Evolutionary conservation across 257 asterid species (phyloP).

Genomic region (Parsonsia alboflavescens): DNA sequence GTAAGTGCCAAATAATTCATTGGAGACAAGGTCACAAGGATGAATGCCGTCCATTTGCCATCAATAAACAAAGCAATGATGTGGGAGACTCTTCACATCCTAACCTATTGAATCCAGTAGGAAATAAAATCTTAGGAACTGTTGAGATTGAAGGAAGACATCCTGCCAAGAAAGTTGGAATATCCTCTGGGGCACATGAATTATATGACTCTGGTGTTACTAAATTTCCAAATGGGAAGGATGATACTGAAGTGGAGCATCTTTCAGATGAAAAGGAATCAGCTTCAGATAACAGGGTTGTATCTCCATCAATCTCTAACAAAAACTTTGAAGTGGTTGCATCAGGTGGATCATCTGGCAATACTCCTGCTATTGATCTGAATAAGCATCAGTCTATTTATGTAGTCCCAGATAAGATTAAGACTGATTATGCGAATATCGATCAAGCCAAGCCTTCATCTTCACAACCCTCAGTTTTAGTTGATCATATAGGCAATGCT

Average conservation of each 20-base stretch:
- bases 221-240: conserved; percentile 21
- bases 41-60: conserved; percentile 52
- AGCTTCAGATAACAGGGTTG: conserved; percentile 17
- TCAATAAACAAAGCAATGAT: conserved; percentile 24
- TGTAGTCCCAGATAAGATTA: conserved; percentile 1
- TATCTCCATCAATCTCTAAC: conserved; percentile 21
- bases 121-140: conserved; percentile 22
- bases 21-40: conserved; percentile 91
- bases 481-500: conserved; percentile 13
- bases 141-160: conserved; percentile 27
- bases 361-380: conserved; percentile 24
- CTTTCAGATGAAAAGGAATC: conserved; percentile 21
- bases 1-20: conserved; percentile 69
- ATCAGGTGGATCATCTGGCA: conserved; percentile 23
- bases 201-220: conserved; percentile 25
- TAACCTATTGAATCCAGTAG: conserved; percentile 32
- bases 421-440: conserved; percentile 14
- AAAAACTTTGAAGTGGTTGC: conserved; percentile 26
- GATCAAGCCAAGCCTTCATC: conserved; percentile 26
- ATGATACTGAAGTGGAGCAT: conserved; percentile 19
- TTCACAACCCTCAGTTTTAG: conserved; percentile 24
- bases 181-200: conserved; percentile 19
- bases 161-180: conserved; percentile 28
- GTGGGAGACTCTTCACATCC: conserved; percentile 20
- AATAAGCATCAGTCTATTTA: conserved; percentile 21